Base-by-base conservation (phyloP, 2,329 filamentous ascomycete species). In the Aspergillus spinulosporus region DNA sequence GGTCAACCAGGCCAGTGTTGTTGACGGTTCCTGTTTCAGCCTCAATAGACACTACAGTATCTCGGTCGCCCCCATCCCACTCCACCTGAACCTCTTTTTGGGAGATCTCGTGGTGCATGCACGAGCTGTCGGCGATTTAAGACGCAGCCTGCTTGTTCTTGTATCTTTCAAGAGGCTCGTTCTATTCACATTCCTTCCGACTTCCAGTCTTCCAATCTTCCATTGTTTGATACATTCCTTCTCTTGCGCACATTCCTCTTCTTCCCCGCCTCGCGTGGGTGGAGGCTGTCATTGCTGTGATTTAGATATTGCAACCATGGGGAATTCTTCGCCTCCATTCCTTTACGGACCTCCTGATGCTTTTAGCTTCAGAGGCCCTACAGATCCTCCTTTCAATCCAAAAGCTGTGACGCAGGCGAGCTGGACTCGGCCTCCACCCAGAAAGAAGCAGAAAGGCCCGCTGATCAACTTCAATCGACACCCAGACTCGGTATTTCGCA, bases 321-420 rank as follows among this genome's bases (percentile, higher is more conserved):
- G 82, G 74, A 80, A 79, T 69, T 75, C 75, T 68, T 21, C 21
- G 21, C 83, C 83, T 73, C 90, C 90, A 54, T 94, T 88, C 77
- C 81, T 93, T 73, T 94, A 94, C 75, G 82, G 86, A 75, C 66
- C 78, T 71, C 73, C 82, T 61, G 71, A 74, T 64, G 66, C 79
- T 65, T 80, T 84, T 68, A 76, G 79, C 47, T 81, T 81, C 64
- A 82, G 82, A 61, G 74, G 71, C 49, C 75, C 71, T 64, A 79
- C 82, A 76, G 70, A 76, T 72, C 72, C 77, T 67, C 67, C 76
- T n/a, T 96, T 95, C 74, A 92, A 97, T 67, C 92, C 93, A 48
- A 95, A 92, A 73, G 88, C 89, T 58, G 83, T 92, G 48, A 92
- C 91, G 21, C 83, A 91, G 69, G 88, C 90, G 60, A 93, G 89